Base-by-base conservation (phyloP, 768 basidiomycete genomes). In the Tricholoma bakamatsutake region DNA sequence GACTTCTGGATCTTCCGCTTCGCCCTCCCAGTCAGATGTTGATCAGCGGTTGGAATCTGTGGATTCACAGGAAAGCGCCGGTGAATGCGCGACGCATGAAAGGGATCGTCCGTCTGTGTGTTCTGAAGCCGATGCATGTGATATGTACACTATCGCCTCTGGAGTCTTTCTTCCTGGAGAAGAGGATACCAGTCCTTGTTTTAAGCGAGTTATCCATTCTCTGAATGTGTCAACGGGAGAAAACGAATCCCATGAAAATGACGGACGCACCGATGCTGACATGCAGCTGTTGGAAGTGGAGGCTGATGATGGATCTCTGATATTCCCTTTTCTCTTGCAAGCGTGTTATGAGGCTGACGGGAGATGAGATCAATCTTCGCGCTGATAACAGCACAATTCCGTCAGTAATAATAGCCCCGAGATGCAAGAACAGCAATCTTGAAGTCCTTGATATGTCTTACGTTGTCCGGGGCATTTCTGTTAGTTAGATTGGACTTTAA, bases 51-150 rank as follows among this genome's bases (percentile, higher is more conserved):
- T 49, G 30, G 51, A 24, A 18, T 60, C 59, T 4, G 28, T 51
- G n/a, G 58, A 58, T 24, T 61, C 60, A 4, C 48, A 56, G 31
- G 57, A 54, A 13, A 58, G 54, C 11, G 52, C 33, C 13, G 37
- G 5, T 37, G 37, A 37, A 15, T 13, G 13, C 17, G 34, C 55
- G 7, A 6, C 46, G 13, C 37, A 43, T 12, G 8, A 48, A 4
- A 45, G 50, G 12, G 40, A 42, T 42, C 2, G 40, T 18, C 18
- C 3, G 17, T 42, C 40, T 17, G 17, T 42, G 17, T 42, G 40
- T 18, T 42, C 17, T 3, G 40, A 42, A 10, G 18, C 3, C 7
- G 4, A 7, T 31, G 10, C 28, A 2, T 34, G 30, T 12, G 18
- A 46, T 37, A 28, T 17, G 27, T 60, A 37, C 46, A 31, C 50